Evolutionary conservation across 768 basidiomycete species (phyloP).

Genomic region (Gloeostereum incarnatum): DNA sequence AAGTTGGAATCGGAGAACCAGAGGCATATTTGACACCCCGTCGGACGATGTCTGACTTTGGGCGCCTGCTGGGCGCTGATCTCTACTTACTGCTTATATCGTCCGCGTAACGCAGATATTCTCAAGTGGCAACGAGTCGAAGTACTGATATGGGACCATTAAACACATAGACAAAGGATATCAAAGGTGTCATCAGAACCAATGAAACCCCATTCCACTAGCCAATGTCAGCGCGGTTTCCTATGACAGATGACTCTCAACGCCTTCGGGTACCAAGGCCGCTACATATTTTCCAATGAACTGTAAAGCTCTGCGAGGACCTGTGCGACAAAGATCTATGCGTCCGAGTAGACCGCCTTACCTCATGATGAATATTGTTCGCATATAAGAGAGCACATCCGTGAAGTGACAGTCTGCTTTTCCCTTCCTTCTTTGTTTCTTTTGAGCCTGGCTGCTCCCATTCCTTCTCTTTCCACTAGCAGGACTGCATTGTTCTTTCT

Average conservation of each 20-base stretch:
- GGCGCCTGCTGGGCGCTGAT: no score
- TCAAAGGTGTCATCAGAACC: no score
- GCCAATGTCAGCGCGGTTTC: background rate
- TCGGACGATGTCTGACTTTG: no score
- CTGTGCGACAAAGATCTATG: background rate
- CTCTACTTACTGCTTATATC: no score
- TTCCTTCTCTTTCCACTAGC: constrained; percentile 3
- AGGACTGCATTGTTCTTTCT: background rate
- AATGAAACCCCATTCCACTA: no score
- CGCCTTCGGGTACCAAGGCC: background rate
- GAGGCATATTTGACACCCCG: no score
- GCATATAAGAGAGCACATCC: background rate
- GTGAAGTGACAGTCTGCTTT: background rate
- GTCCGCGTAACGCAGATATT: no score
- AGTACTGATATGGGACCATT: no score
- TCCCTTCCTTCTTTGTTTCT: constrained; percentile 10
- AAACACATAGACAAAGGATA: no score
- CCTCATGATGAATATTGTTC: background rate
- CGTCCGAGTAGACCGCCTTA: background rate
- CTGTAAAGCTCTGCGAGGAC: background rate
- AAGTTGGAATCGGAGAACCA: no score
- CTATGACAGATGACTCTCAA: background rate
- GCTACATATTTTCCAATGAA: background rate
- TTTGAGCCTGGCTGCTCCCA: constrained; percentile 7
- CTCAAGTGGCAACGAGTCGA: no score